Evolutionary conservation across 2,329 filamentous ascomycete genomes (phyloP), one percentile per base, ranked within the genome.

Genomic region (Coniochaeta hoffmannii): DNA sequence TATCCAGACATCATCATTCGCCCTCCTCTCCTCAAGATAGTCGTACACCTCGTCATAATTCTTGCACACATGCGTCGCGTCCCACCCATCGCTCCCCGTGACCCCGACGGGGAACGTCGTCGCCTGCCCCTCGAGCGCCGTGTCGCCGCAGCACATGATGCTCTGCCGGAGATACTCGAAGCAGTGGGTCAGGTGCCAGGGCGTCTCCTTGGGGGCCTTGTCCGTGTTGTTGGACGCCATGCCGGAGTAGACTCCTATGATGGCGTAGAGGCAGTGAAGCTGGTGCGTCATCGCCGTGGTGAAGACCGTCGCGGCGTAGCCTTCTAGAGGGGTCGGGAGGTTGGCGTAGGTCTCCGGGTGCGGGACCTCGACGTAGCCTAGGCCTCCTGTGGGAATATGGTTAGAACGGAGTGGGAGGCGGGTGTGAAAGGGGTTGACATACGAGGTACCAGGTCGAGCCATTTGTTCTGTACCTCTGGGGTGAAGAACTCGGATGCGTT

Each of bases 211-310:
- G 1, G 67, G 67, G 38, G 68, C 57, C 24, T 63, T 60, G 46
- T 58, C 65, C 11, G 54, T 55, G 31, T 66, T 67, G 30, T 62
- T 63, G n/a, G 64, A 59, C 15, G 57, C 51, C 35, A 68, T 61
- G 10, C 65, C 67, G 2, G 70, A 67, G 56, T 72, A 71, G 15
- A 67, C 67, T 50, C 68, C 63, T 15, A 69, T 66, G 46, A 76
- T 73, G 32, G 70, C 64, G 58, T 70, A 67, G 32, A 75, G 64
- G 57, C 73, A 76, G 59, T 75, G 72, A 2, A 76, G 65, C 60
- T 76, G 73, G 56, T 76, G 73, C 3, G 73, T 75, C 59, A 75
- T 68, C 1, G 69, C 71, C 0, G 73, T 73, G 1, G 73, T 74
- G 60, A 70, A 74, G 41, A 69, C 72, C 36, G 67, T 64, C 15